Evolutionary conservation across 306 rosid genomes (phyloP), one percentile per base, ranked within the genome.

Genomic region (Quercus mongolica): DNA sequence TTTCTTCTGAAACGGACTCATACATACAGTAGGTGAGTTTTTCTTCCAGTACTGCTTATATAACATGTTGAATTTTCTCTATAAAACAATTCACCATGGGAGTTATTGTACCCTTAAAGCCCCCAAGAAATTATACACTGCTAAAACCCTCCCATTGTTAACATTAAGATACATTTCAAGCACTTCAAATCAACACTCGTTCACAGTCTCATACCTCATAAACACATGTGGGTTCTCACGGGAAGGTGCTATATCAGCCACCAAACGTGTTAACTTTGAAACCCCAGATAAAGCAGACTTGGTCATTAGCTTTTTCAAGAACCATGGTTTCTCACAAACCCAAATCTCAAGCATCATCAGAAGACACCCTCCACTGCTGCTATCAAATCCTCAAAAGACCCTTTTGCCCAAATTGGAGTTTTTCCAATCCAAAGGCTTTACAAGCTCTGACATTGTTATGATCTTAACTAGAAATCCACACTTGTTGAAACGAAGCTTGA

Each of bases 181-280:
- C 15, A 9, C 54, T 49, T 49, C 17, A 9, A 49, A 49, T 49
- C 54, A 3, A 49, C 13, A 3, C 54, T 49, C 54, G 0, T 12
- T 49, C 54, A 10, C 17, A 13, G 14, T 49, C 17, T 49, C 54
- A 11, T 49, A 49, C 54, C 54, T 49, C 17, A 49, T 49, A 12
- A 49, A 49, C 68, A 56, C 76, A 1, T 71, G 54, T 18, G 82
- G 80, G 5, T 85, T 87, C 67, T 70, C 88, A n/a, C 82, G 41
- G 1, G 13, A 89, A 69, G 1, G 57, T 3, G 89, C 89, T 14
- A 33, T 70, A 57, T 81, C 74, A 56, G 77, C 76, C 72, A 79
- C 78, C 30, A 61, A 56, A 35, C n/a, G 15, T 20, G 30, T 87
- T 25, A 51, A 15, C 35, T 80, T 88, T 25, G 62, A 12, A 3